Base-by-base conservation (phyloP, 2,329 filamentous ascomycete species). In the Colletotrichum camelliae region DNA sequence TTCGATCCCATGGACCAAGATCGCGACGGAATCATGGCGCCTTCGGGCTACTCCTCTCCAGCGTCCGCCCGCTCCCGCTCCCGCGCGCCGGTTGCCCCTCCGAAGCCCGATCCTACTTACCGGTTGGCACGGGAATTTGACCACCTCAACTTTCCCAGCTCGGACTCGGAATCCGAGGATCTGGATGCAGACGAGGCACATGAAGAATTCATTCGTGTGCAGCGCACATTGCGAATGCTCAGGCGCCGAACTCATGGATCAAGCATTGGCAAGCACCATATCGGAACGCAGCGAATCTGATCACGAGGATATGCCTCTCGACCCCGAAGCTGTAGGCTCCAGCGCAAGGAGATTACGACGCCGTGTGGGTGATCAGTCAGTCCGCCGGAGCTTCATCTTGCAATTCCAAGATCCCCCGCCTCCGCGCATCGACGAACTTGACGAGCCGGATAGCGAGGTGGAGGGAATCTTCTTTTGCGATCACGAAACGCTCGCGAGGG, bases 211-310 rank as follows among this genome's bases (percentile, higher is more conserved):
- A 79, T 85, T 18, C 83, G 81, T 77, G 82, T 82, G 73, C 86
- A 86, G 65, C 85, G 87, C 43, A 86, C 86, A 66, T 83, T 87
- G 43, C 85, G 83, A 69, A 85, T 88, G 67, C 83, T 83, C 37
- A 86, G 86, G 55, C 84, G 89, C 29, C 86, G 89, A 80, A 89
- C 87, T 68, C 86, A 87, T 78, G 88, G 89, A 62, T 90, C 88
- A 78, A 90, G 88, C 81, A 87, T 90, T 70, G 88, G 88, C 77
- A 91, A 91, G 83, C 48, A 90, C 88, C 31, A 87, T 90, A 77
- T 89, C 86, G 79, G 89, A 90, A 80, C 86, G 89, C 72, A 89
- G 88, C 80, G 89, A 89, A 77, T 88, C 87, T 10, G 88, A 89
- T 75, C 80, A 78, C 12, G 85, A 86, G 64, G 84, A 86, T 65